phyloP scores from a whole-genome alignment of 352 stramenopile species.

The Phytophthora quininea region DNA sequence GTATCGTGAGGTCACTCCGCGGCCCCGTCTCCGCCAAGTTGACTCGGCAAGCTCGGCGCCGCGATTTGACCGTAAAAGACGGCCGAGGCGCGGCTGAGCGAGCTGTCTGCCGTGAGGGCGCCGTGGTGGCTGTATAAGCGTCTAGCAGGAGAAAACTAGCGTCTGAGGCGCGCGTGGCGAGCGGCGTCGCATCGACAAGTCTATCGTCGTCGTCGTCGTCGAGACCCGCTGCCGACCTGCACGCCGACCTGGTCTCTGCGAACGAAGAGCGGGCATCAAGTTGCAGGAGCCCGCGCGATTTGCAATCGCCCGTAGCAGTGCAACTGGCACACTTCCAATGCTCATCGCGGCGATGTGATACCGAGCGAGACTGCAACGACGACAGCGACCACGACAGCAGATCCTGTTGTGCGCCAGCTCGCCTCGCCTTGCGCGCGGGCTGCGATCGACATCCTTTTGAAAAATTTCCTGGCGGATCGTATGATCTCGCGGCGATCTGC shows the following conservation, averaged over 20 bases:
- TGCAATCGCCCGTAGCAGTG: neutral
- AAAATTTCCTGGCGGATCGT: slow-evolving; percentile 30
- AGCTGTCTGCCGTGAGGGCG: no score
- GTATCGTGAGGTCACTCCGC: neutral
- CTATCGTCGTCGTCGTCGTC: neutral
- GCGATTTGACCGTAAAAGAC: neutral
- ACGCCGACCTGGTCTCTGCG: neutral
- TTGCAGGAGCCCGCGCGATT: neutral
- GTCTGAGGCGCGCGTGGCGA: no score
- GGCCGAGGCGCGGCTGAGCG: no score
- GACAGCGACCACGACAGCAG: neutral
- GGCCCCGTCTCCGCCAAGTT: neutral
- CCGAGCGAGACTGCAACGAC: neutral
- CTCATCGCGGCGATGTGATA: neutral
- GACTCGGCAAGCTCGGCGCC: neutral
- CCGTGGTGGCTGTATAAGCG: no score
- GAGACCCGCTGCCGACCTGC: neutral
- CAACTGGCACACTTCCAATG: neutral
- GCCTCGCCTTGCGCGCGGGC: neutral
- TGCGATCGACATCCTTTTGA: slow-evolving; percentile 30
- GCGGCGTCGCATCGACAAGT: no score
- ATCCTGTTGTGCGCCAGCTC: neutral
- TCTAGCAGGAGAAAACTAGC: no score
- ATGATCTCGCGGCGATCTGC: neutral
- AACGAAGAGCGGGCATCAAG: slow-evolving; percentile 1